Evolutionary conservation across 148 eudicot species (phyloP), one percentile per base, ranked within the genome.

Genomic region (Rhododendron ovatum): DNA sequence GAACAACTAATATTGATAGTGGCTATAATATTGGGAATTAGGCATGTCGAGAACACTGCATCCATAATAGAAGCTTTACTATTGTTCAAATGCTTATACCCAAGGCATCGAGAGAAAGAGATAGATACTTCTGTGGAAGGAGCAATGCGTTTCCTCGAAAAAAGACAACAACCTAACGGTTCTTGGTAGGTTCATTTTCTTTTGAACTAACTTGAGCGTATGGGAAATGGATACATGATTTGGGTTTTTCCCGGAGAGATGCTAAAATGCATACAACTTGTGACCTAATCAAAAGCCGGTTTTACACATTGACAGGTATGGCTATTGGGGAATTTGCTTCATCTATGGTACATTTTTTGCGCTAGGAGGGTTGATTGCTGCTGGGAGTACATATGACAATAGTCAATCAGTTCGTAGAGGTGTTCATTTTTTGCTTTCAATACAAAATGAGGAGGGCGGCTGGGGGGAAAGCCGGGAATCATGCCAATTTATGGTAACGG

Each of bases 251-350:
- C 63, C 0, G 8, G 2, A 22, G 6, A 33, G 37, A 28, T 33
- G 7, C 33, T 73, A n/a, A 69, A 47, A 47, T 63, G 28, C n/a
- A 61, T 61, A 61, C 82, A 87, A 37, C 84, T 86, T 4, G 82
- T 84, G 80, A 86, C 81, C 82, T 85, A 87, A 87, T 24, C 18
- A 28, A 35, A 7, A 17, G 2, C 10, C 7, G 17, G 81, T 1
- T 3, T 2, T 2, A 28, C 3, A 55, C 51, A 20, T 67, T 41
- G 82, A 22, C 74, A 90, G 91, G 91, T 90, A 90, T 79, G 91
- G 91, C 2, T 86, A 80, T 41, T 90, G 91, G 91, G 91, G 91
- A 26, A 86, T 90, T 71, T 90, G 91, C 59, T 90, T 88, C 67
- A 10, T 84, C 14, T 90, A 90, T 53, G 91, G 87, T 67, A 90